Conservation (phyloP, 2,329 filamentous ascomycete species). For the Tolypocladium endophyticum region DNA sequence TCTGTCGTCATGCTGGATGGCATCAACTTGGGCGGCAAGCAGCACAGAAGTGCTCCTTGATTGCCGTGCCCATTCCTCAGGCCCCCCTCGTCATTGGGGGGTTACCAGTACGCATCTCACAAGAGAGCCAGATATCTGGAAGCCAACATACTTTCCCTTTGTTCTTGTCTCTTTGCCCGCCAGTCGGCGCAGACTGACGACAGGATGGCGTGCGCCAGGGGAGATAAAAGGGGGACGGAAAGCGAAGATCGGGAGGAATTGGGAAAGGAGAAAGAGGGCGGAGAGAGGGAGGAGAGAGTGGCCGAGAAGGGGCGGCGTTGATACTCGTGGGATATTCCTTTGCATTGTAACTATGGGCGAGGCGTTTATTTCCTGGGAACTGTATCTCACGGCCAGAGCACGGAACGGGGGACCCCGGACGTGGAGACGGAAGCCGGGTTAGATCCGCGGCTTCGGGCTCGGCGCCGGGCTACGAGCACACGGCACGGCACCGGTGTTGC, state of each 20-base stretch:
- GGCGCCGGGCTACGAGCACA: no score
- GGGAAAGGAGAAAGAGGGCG: not conserved
- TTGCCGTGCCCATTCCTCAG: not conserved
- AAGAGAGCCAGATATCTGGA: not conserved
- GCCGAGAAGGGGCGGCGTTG: not conserved
- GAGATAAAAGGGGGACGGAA: not conserved
- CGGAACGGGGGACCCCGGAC: not conserved
- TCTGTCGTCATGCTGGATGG: not conserved
- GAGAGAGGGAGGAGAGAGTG: not conserved
- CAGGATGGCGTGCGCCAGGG: not conserved
- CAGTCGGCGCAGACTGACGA: not conserved
- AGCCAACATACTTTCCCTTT: not conserved
- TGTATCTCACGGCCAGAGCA: not conserved
- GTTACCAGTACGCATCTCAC: not conserved
- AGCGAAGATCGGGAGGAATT: not conserved
- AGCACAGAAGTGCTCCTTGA: not conserved
- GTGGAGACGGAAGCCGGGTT: no score
- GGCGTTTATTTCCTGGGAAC: not conserved
- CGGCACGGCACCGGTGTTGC: no score
- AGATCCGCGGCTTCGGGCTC: no score
- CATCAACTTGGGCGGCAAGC: not conserved
- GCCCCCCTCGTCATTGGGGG: not conserved
- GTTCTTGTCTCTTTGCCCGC: not conserved
- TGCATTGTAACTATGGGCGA: constrained; percentile 1
- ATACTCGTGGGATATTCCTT: not conserved